Evolutionary conservation across 345 rosid species (phyloP).

Genomic region (Corymbia maculata): DNA sequence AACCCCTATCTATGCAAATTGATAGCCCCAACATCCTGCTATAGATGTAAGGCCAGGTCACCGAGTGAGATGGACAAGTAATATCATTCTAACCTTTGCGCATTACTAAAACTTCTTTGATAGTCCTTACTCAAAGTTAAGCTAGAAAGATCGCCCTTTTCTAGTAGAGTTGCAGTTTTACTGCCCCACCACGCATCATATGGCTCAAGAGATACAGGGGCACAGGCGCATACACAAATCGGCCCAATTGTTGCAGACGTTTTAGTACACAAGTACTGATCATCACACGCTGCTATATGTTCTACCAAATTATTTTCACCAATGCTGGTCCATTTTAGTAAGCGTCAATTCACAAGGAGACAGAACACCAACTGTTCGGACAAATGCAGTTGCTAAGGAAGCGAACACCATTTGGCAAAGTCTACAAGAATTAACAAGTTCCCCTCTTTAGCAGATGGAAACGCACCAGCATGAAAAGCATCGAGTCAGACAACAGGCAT

Average conservation of each 20-base stretch:
- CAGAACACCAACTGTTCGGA: neutral
- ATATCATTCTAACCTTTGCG: neutral
- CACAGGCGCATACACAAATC: neutral
- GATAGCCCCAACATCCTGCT: neutral
- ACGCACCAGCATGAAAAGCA: neutral
- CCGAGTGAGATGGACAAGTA: neutral
- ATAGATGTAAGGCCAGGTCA: neutral
- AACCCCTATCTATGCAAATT: neutral
- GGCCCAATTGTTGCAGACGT: neutral
- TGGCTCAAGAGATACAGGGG: neutral
- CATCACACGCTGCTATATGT: neutral
- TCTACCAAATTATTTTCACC: neutral
- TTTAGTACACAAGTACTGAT: neutral
- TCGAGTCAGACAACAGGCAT: neutral
- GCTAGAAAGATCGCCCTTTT: neutral
- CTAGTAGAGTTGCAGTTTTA: neutral
- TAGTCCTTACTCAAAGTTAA: neutral
- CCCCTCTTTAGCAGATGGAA: neutral
- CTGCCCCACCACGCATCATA: neutral
- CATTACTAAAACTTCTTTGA: neutral
- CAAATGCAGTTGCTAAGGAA: neutral
- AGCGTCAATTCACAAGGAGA: neutral
- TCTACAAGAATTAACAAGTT: neutral
- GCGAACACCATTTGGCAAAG: neutral
- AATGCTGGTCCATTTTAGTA: neutral